Percentiles rank a stretch among this genome's conserved stretches.
These are phyloP conservation scores for Thalassia testudinum DNA, from an alignment of 116 monocot genomes.

Conservation along the genomic window DNA sequence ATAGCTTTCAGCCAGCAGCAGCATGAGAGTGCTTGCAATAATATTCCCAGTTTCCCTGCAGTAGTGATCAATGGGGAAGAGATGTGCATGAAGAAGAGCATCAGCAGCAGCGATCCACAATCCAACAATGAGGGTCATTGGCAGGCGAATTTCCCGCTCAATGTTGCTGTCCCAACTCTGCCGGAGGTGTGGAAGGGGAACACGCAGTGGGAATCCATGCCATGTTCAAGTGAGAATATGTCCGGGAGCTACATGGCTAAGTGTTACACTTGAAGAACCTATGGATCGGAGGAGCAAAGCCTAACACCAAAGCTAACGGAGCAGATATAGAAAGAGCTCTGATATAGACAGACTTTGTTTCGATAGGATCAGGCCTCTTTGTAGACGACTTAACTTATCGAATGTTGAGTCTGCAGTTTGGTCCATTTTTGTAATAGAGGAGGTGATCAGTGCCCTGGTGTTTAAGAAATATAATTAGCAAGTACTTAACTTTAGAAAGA, in stretches of 20 bases:
- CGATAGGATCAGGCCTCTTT: too few relatives aligned
- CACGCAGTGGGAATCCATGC: conserved; percentile 33
- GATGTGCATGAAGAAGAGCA: conserved; percentile 7
- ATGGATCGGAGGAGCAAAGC: too few relatives aligned
- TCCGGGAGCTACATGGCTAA: conserved; percentile 22
- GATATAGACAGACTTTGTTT: too few relatives aligned
- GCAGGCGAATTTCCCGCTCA: neutral
- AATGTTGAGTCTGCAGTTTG: too few relatives aligned
- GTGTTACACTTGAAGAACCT: conserved; percentile 34
- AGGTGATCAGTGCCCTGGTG: too few relatives aligned
- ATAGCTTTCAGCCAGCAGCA: conserved; percentile 6
- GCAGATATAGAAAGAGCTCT: too few relatives aligned
- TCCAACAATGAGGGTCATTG: conserved; percentile 8
- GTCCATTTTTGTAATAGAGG: too few relatives aligned
- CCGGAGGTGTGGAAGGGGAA: conserved; percentile 44
- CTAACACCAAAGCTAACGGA: too few relatives aligned
- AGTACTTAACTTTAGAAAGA: too few relatives aligned
- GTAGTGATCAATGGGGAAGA: conserved; percentile 5
- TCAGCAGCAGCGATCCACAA: conserved; percentile 2
- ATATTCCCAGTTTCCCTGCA: conserved; percentile 1
- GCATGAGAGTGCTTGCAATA: conserved; percentile 3
- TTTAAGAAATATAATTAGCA: too few relatives aligned
- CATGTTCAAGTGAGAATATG: conserved; percentile 36
- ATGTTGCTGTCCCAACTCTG: conserved; percentile 4
- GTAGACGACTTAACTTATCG: too few relatives aligned